Conservation (phyloP, 2,329 filamentous ascomycete species). For the Thelonectria rubi region DNA sequence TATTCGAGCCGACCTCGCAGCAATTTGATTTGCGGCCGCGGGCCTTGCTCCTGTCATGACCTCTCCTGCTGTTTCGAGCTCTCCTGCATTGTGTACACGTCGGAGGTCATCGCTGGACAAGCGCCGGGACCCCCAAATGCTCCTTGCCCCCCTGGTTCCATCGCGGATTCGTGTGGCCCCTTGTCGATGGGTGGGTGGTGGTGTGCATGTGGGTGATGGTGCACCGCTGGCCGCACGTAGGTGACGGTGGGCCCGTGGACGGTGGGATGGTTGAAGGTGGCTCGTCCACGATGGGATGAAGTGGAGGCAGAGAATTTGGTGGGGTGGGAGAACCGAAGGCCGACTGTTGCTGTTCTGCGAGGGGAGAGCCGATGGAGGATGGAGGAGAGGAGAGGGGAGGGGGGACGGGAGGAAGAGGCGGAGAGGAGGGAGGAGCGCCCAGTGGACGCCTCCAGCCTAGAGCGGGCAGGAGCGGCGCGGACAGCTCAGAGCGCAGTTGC, state of each 20-base stretch:
- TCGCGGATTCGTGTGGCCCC: conserved; percentile 30
- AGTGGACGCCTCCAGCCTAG: background rate
- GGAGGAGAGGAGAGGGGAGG: conserved; percentile 7
- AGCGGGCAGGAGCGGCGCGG: conserved; percentile 13
- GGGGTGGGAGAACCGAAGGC: conserved; percentile 30
- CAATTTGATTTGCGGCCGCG: background rate
- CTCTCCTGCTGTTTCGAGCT: background rate
- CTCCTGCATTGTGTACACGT: conserved; percentile 8
- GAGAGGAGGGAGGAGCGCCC: conserved; percentile 2
- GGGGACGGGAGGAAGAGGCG: conserved; percentile 1
- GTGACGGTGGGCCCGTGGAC: conserved; percentile 32
- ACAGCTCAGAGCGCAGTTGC: conserved; percentile 16
- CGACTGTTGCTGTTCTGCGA: conserved; percentile 7
- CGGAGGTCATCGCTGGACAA: conserved; percentile 18
- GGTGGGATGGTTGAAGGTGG: conserved; percentile 35
- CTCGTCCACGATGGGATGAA: conserved; percentile 34
- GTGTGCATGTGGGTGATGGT: conserved; percentile 25
- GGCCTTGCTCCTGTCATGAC: background rate
- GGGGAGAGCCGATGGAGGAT: conserved; percentile 1
- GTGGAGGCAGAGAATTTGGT: conserved; percentile 30
- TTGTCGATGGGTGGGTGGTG: conserved; percentile 37
- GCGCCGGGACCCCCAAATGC: conserved; percentile 19
- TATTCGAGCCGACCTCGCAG: background rate
- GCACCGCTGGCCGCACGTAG: conserved; percentile 19
- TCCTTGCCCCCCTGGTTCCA: conserved; percentile 20